Base-by-base conservation (phyloP, 495 filamentous ascomycete species). In the Alectoria sarmentosa region DNA sequence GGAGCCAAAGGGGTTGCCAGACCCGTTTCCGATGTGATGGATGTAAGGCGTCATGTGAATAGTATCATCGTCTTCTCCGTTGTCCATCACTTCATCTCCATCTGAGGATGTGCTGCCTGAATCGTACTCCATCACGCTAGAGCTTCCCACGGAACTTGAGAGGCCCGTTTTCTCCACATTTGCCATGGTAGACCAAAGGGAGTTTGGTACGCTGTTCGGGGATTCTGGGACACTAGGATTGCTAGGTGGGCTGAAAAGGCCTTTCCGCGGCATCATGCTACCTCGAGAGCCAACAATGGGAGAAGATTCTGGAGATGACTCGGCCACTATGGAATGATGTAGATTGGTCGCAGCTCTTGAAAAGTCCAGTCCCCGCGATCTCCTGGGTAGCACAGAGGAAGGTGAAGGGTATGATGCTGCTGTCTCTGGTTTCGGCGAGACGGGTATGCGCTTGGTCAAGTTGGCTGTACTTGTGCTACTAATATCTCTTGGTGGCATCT, bases 271-370 rank as follows among this genome's bases (percentile, higher is more conserved):
- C 46, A 96, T 86, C 80, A 96, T 87, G 11, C 86, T 88, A 7
- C 87, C 88, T 32, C 89, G 83, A 37, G 89, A 88, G 49, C 82
- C 81, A 49, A 95, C 87, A n/a, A 85, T 92, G 0, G 95, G 95
- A 0, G 92, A 96, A 6, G 92, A 95, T 72, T 96, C 92, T 17
- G 95, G 94, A n/a, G 90, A 94, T 0, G 90, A 88, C 69, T 89
- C 88, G 52, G 92, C 92, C 11, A 97, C 81, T 4, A 89, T 98
- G 30, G 94, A 97, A 75, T 98, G 95, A 77, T 98, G 94, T 15
- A 98, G 82, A 68, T 91, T 96, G 7, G 94, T 98, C 64, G 92
- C 93, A 54, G 91, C 91, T 67, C 92, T 83, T n/a, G 92, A 90
- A 75, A 94, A 96, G 72, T 97, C 92, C 58, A 96, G 76, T 37